Evolutionary conservation across 2,329 filamentous ascomycete genomes (phyloP), one percentile per base, ranked within the genome.

Genomic region (Ascochyta viciae-villosae): DNA sequence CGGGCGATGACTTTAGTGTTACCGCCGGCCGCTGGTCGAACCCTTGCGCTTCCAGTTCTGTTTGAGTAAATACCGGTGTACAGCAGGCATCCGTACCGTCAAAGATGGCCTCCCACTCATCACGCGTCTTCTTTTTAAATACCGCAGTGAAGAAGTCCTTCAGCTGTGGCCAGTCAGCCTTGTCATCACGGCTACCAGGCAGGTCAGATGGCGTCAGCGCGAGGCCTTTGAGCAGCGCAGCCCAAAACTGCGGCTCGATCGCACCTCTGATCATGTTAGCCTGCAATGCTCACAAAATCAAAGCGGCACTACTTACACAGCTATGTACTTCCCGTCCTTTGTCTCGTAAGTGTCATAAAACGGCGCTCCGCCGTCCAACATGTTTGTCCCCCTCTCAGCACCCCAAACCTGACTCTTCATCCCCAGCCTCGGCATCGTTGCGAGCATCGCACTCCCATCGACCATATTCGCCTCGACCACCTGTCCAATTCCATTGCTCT

Each of bases 381-480:
- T 66, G 74, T 97, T 97, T 51, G 83, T 81, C 0, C 94, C 94
- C 44, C 93, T 81, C 24, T 85, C 82, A 3, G 75, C 74, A 64
- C 80, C 73, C 81, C 91, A 93, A 35, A 87, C 71, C 0, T 84
- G 82, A 6, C 81, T 87, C 71, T 88, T 87, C 58, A 82, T 80
- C 26, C 82, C 81, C 58, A 96, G 79, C 31, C 94, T 82, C 47
- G 90, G 88, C 77, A 94, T 94, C 0, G 87, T 89, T 1, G 89
- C 88, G 24, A 98, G 78, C 74, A 94, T 94, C 33, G 87, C 85
- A 22, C 85, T 86, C 8, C 94, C 94, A 77, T 98, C 94, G 12
- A 97, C 94, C 94, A 98, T 98, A 75, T 96, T 97, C 15, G 91
- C 91, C 78, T 97, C 92, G 8, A 98, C 92, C 12, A 97, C 88